These are phyloP conservation scores for Pterula multifida DNA, from an alignment of 1,284 basidiomycete species.

Conservation along the genomic window DNA sequence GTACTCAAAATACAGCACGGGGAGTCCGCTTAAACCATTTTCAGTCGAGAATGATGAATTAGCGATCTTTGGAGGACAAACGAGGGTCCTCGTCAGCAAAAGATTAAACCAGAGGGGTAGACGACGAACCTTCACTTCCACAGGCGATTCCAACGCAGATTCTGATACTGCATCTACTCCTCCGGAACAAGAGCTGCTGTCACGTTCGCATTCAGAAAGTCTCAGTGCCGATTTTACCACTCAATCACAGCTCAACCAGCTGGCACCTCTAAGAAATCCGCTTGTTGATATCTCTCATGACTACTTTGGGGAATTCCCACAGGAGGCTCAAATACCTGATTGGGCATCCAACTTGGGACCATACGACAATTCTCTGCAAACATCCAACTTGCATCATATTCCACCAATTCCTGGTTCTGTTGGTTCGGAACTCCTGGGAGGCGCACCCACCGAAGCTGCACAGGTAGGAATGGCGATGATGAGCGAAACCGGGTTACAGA, in stretches of 20 bases:
- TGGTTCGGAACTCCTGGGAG: background rate
- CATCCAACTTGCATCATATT: background rate
- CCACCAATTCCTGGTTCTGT: background rate
- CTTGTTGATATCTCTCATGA: background rate
- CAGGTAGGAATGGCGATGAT: conserved; percentile 35
- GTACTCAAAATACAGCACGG: conserved; percentile 28
- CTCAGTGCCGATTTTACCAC: background rate
- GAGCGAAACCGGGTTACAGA: conserved; percentile 36
- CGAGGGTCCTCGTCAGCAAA: conserved; percentile 41
- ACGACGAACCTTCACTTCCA: background rate
- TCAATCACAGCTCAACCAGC: background rate
- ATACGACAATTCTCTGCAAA: background rate
- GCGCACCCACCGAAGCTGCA: conserved; percentile 10
- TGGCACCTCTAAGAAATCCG: background rate
- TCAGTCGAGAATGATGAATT: conserved; percentile 44
- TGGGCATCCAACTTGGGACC: background rate
- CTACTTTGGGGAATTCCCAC: background rate
- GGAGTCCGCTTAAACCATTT: conserved; percentile 20
- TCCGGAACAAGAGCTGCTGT: background rate
- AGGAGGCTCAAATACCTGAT: background rate
- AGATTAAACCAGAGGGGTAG: conserved; percentile 18
- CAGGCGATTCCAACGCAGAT: background rate
- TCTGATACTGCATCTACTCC: background rate
- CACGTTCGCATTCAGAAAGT: background rate
- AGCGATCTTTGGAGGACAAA: conserved; percentile 55